A percentile compares a stretch with the other conserved stretches of the same genome.
These are phyloP conservation scores for Yamadazyma trypodendri DNA, from an alignment of 1,139 yeast species.

Conservation along the genomic window DNA sequence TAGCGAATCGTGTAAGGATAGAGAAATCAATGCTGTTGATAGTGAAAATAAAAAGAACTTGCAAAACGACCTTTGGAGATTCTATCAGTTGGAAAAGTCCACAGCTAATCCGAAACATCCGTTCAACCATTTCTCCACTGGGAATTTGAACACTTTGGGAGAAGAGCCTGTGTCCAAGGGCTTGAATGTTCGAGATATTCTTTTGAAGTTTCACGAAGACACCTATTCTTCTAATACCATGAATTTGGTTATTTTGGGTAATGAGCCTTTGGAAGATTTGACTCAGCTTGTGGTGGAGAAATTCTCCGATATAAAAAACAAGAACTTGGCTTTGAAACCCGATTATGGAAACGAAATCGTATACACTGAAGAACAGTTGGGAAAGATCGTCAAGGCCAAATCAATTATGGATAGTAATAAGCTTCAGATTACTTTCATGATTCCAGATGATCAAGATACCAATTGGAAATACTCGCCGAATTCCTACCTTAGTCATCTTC, in stretches of 20 bases:
- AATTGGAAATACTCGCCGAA: slow-evolving; percentile 71
- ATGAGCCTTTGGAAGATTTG: slow-evolving; percentile 72
- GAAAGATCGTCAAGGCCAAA: slow-evolving; percentile 60
- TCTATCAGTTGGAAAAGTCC: slow-evolving; percentile 78
- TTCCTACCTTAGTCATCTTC: slow-evolving; percentile 69
- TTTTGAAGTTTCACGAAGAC: slow-evolving; percentile 60
- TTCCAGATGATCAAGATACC: slow-evolving; percentile 68
- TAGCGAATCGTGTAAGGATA: slow-evolving; percentile 75
- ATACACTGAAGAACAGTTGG: slow-evolving; percentile 45
- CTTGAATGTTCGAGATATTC: slow-evolving; percentile 61
- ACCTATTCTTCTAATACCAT: slow-evolving; percentile 75
- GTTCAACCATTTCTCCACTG: slow-evolving; percentile 73
- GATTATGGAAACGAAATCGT: slow-evolving; percentile 36
- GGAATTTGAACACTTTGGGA: slow-evolving; percentile 62
- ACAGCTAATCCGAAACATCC: slow-evolving; percentile 73
- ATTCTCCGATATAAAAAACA: slow-evolving; percentile 64
- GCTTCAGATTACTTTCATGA: slow-evolving; percentile 64
- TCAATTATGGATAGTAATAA: slow-evolving; percentile 81
- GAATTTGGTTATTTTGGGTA: slow-evolving; percentile 83
- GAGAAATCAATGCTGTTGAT: slow-evolving; percentile 93
- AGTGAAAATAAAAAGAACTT: slow-evolving; percentile 93
- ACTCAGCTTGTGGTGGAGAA: slow-evolving; percentile 68
- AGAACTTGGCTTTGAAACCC: slow-evolving; percentile 47
- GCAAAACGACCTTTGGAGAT: slow-evolving; percentile 87
- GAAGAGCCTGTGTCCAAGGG: slow-evolving; percentile 50